Conservation (phyloP, 2,329 filamentous ascomycete genomes). For the Aspergillus fischeri region DNA sequence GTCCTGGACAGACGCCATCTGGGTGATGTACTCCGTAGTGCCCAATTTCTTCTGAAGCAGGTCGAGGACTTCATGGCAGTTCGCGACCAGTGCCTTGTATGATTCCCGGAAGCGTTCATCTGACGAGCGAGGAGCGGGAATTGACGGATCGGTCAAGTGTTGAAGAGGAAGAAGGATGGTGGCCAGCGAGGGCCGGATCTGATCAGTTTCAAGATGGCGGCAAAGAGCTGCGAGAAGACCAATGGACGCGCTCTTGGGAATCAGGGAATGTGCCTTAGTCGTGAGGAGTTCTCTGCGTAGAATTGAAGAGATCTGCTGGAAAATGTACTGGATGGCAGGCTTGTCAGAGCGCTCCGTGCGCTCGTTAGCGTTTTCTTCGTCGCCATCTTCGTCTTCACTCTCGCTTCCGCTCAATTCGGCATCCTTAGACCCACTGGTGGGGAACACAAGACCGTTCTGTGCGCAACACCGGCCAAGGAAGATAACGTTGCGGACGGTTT, state of each 20-base stretch:
- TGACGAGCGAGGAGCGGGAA: conserved; percentile 65
- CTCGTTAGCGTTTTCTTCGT: conserved; percentile 31
- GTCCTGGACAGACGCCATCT: conserved; percentile 68
- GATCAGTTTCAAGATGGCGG: conserved; percentile 54
- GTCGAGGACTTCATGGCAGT: conserved; percentile 74
- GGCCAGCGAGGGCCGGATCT: conserved; percentile 61
- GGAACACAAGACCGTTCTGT: conserved; percentile 50
- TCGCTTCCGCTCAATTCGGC: conserved; percentile 35
- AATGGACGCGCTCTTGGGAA: conserved; percentile 72
- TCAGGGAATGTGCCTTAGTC: conserved; percentile 57
- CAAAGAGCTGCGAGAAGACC: conserved; percentile 68
- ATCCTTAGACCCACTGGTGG: conserved; percentile 38
- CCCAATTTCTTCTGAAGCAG: conserved; percentile 81
- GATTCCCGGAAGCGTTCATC: conserved; percentile 65
- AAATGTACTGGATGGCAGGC: conserved; percentile 66
- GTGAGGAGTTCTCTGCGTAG: conserved; percentile 70
- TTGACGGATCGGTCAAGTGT: conserved; percentile 76
- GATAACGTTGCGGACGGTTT: conserved; percentile 74
- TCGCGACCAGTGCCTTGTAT: conserved; percentile 67
- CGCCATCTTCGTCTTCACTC: conserved; percentile 45
- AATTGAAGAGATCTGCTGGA: conserved; percentile 72
- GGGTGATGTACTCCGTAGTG: conserved; percentile 70
- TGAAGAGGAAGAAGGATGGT: conserved; percentile 66
- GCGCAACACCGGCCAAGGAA: conserved; percentile 69
- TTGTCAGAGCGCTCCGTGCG: conserved; percentile 28